These are phyloP conservation scores for Coffea humblotiana DNA, from an alignment of 305 asterid species.

Conservation along the genomic window DNA sequence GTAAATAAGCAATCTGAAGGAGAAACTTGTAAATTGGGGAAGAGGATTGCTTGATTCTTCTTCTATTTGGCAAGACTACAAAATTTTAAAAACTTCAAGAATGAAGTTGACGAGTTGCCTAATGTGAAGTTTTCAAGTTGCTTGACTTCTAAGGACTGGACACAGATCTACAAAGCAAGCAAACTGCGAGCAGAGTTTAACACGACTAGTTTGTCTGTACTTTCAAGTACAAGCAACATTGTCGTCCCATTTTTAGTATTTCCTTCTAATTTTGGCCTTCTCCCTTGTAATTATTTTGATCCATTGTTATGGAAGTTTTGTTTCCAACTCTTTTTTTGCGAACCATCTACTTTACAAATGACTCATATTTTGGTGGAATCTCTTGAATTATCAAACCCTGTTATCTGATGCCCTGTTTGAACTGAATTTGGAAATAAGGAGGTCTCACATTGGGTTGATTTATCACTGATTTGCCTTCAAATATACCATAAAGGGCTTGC, in stretches of 20 bases:
- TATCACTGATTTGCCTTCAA: neutral
- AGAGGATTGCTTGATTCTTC: neutral
- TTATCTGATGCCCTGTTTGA: neutral
- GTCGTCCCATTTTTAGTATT: neutral
- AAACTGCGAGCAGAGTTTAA: neutral
- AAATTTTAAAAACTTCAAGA: neutral
- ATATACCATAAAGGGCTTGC: too few species aligned
- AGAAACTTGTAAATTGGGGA: neutral
- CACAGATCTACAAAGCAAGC: neutral
- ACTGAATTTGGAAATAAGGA: neutral
- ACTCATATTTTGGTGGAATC: neutral
- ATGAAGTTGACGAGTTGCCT: neutral
- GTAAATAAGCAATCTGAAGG: neutral
- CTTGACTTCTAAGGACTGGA: neutral
- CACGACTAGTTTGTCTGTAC: neutral
- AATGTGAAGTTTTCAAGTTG: neutral
- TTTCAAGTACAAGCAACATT: neutral
- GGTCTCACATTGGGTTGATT: neutral
- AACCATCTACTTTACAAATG: too few species aligned
- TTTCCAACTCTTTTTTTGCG: neutral
- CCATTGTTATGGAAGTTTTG: too few species aligned
- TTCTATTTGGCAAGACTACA: neutral
- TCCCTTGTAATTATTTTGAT: neutral
- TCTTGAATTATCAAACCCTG: neutral
- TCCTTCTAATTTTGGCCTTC: too few species aligned